Base-by-base conservation (phyloP, 768 basidiomycete genomes). In the Multifurca ochricompacta region DNA sequence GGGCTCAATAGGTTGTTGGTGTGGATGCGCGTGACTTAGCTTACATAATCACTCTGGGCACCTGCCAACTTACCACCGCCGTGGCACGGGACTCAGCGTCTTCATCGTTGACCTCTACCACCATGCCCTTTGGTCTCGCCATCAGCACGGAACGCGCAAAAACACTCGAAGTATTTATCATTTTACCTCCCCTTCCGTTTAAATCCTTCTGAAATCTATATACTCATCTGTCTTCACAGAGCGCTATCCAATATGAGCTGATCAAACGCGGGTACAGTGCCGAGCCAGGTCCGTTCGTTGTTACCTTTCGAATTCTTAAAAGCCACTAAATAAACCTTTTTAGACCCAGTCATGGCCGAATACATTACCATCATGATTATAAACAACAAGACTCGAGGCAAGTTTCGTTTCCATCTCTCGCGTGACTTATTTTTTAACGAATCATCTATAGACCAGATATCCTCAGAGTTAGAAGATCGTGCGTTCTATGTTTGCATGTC, bases 361-460 rank as follows among this genome's bases (percentile, higher is more conserved):
- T 94, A 91, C 64, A 91, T 93, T 53, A 91, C 88, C 18, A 94
- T 94, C 55, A 92, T 94, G 91, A 79, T 94, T 43, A 91, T 92
- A 60, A 94, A 94, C 66, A 87, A 88, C 69, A 94, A 93, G 74
- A 83, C 85, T 54, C 69, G 80, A 59, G 78, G 88, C 85, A 62
- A 31, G 82, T 71, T n/a, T 40, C 18, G n/a, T 31, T 30, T 18
- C 35, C n/a, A 23, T 11, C 30, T 40, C 21, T 23, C 19, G 21
- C 35, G 19, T 10, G 23, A 41, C 42, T 40, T 37, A 23, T 36
- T 50, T 23, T n/a, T 51, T 51, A n/a, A 62, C 53, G 60, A 32
- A 25, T 39, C 49, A 37, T 56, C 54, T 51, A 47, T 65, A 87
- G 91, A 78, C 44, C 89, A 92, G 77, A 91, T 95, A 69, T 87